Percentiles rank a stretch among this genome's conserved stretches.
Evolutionary conservation across 768 basidiomycete genomes (phyloP).

Genomic region (Cystofilobasidium bisporidii): DNA sequence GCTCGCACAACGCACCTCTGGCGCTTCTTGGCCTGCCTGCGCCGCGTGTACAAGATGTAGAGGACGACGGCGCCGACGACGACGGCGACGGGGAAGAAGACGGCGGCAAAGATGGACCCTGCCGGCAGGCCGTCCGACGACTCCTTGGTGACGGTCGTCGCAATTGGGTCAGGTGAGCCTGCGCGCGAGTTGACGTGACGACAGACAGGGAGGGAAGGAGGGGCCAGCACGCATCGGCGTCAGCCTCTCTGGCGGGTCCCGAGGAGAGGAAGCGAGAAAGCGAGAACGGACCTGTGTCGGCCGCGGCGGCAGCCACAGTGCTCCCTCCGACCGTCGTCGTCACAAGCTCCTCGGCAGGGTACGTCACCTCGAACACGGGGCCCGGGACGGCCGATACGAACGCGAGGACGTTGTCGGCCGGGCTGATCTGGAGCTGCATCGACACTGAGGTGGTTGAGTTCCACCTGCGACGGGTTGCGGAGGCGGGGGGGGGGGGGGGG

Average conservation of each 20-base stretch:
- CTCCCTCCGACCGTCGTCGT: conserved; percentile 1
- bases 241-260: no score
- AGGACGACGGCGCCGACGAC: conserved; percentile 11
- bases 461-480: not conserved
- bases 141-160: not conserved
- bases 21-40: conserved; percentile 25
- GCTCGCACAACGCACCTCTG: conserved; percentile 18
- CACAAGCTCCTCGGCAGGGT: conserved; percentile 8
- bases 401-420: not conserved
- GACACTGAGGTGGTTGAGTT: not conserved
- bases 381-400: conserved; percentile 8
- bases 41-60: conserved; percentile 13
- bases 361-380: conserved; percentile 20
- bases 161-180: conserved; percentile 6
- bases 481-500: not conserved
- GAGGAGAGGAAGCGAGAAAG: not conserved
- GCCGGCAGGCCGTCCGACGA: conserved; percentile 8
- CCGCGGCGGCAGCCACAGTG: conserved; percentile 14
- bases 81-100: conserved; percentile 15
- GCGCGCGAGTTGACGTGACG: not conserved
- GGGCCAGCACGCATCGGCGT: not conserved
- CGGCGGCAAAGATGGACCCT: conserved; percentile 18
- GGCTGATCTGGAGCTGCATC: not conserved
- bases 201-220: not conserved
- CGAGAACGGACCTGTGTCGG: conserved; percentile 11